Evolutionary conservation across 2,329 filamentous ascomycete genomes (phyloP), one percentile per base, ranked within the genome.

Genomic region (Xylariaceae sp.): DNA sequence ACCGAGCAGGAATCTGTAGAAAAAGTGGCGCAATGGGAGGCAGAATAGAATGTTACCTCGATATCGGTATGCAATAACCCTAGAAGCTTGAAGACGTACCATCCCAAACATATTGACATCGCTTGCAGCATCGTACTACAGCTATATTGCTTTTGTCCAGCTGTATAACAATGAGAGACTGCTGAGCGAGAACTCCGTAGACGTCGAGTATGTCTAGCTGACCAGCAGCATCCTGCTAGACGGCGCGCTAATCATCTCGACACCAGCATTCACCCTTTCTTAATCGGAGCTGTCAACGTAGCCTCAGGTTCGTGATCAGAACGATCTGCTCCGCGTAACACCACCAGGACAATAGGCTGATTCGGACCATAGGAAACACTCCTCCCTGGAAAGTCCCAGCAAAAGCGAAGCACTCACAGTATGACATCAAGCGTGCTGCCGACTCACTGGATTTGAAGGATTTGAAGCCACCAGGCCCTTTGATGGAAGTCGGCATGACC

Each of bases 371-470:
- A 58, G 86, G 87, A 45, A 93, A 94, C 68, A 82, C 82, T 58
- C 88, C 89, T 0, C 89, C 89, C 1, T 91, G 87, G 86, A 75
- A 75, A 0, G 74, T 89, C 31, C 81, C 84, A 2, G 83, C 82
- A 41, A 92, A 92, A 73, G 84, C 79, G 18, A 67, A 63, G 1
- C 86, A 90, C 63, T 73, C 78, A 45, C 31, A 44, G 11, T 62
- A 64, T 54, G 78, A 83, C 63, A 59, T 64, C 31, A 62, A 60
- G 18, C 71, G 78, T 41, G 68, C 75, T 22, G 63, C 71, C 1
- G 57, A 58, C 19, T 69, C 72, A 16, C 70, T 72, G 33, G 72
- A 73, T 12, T 65, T 73, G 6, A 58, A 68, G 31, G 55, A 68
- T 45, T 61, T 73, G 56, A 62, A 67, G 38, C 48, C 70, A 18